Conservation (phyloP, 805 yeast species). For the Candida anglica region DNA sequence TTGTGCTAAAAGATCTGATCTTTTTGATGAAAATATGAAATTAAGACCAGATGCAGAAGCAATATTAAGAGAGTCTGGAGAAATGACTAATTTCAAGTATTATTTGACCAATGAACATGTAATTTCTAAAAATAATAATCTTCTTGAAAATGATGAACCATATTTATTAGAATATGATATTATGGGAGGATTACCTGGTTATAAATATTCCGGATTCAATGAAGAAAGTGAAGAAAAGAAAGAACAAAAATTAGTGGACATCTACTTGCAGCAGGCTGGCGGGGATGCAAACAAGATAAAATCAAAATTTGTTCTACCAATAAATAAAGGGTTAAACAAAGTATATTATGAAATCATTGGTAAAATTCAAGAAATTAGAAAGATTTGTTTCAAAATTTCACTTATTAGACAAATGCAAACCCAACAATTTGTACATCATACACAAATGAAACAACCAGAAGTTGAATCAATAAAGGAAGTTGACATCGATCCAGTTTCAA, state of each 20-base stretch:
- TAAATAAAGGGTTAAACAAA: conserved; percentile 55
- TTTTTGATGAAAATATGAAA: conserved; percentile 55
- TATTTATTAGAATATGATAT: conserved; percentile 81
- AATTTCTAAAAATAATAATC: conserved; percentile 40
- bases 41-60: conserved; percentile 71
- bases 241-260: conserved; percentile 34
- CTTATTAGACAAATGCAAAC: conserved; percentile 88
- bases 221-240: conserved; percentile 34
- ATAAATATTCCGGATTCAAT: conserved; percentile 50
- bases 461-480: conserved; percentile 56
- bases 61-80: conserved; percentile 56
- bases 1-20: conserved; percentile 60
- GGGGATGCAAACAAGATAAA: conserved; percentile 19
- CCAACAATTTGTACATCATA: conserved; percentile 67
- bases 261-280: conserved; percentile 21
- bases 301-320: conserved; percentile 31
- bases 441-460: conserved; percentile 69
- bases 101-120: conserved; percentile 39
- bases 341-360: conserved; percentile 62
- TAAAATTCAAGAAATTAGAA: conserved; percentile 84
- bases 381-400: conserved; percentile 82
- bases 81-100: conserved; percentile 59
- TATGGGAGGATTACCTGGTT: conserved; percentile 72
- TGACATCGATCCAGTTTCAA: conserved; percentile 83
- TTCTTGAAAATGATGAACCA: conserved; percentile 55